Conservation (phyloP, 345 rosid species). For the Melastoma malabathricum region DNA sequence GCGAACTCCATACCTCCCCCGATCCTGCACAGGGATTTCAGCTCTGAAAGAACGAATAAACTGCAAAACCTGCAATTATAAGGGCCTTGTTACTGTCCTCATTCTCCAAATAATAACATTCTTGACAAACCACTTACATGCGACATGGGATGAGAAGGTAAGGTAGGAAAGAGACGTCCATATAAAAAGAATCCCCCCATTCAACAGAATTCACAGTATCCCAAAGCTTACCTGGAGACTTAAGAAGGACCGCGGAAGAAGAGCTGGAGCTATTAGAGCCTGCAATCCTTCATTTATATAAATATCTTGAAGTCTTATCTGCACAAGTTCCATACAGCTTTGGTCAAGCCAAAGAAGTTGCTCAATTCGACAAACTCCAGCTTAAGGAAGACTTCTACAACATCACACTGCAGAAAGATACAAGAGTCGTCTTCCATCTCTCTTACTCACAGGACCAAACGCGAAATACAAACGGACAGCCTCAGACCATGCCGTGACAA, state of each 20-base stretch:
- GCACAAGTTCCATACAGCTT: constrained; percentile 11
- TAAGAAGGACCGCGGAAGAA: constrained; percentile 63
- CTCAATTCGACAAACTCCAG: background rate
- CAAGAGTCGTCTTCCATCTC: background rate
- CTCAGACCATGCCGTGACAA: too few species aligned
- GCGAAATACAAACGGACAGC: too few species aligned
- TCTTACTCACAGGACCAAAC: background rate
- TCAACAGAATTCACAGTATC: background rate
- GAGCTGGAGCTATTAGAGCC: constrained; percentile 76
- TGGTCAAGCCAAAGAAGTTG: background rate
- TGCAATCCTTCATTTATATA: constrained; percentile 68
- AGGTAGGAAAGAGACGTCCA: too few species aligned
- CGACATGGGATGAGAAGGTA: too few species aligned
- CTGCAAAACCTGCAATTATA: constrained; percentile 56
- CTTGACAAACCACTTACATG: too few species aligned
- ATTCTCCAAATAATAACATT: too few species aligned
- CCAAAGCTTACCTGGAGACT: constrained; percentile 49
- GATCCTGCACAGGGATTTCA: constrained; percentile 51
- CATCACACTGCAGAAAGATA: background rate
- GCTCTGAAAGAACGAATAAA: constrained; percentile 63
- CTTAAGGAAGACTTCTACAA: background rate
- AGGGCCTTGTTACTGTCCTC: too few species aligned
- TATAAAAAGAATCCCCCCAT: background rate
- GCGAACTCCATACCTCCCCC: constrained; percentile 8
- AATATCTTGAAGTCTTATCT: constrained; percentile 65